Base-by-base conservation (phyloP, 2,329 filamentous ascomycete species). In the Alternaria rosae region DNA sequence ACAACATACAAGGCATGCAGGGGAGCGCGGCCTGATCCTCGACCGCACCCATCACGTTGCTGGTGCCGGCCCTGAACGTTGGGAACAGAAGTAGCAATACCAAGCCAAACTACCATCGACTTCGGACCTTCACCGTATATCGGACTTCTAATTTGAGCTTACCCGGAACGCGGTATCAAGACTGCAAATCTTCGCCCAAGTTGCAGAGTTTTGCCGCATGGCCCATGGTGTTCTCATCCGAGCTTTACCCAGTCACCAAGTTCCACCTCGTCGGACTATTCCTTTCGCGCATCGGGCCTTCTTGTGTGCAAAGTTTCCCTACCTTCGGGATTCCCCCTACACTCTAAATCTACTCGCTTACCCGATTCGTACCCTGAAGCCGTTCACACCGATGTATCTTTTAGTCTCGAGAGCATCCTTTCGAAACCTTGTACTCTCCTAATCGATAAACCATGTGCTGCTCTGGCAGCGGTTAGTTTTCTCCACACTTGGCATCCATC, bases 231-330 rank as follows among this genome's bases (percentile, higher is more conserved):
- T 44, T 32, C 51, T 21, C 15, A 55, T 38, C 54, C 42, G 48
- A 55, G 54, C 32, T 26, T 23, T 57, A 52, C 53, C 58, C 47
- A 51, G 54, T 52, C 25, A 57, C 58, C 58, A 23, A 51, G 54
- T 57, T 51, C 45, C 20, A 28, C 28, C 32, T 53, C 35, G 35
- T 38, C 42, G 12, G 21, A 13, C 17, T 26, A 25, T 57, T 13
- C 12, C 32, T 26, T 21, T 55, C 32, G 32, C 54, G 45, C 35
- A 57, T 61, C 58, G 54, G 58, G 30, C 58, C 54, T 61, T 38
- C 45, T 57, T 45, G 54, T 45, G 45, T 57, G 38, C 38, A 61
- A 61, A 57, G 45, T 47, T 45, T 61, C 54, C 58, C 23, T 45
- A 32, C 44, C 15, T 41, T 41, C 54, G 53, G 53, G 30, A 38